Conservation (phyloP, 2,329 filamentous ascomycete species). For the Zymoseptoria pseudotritici region DNA sequence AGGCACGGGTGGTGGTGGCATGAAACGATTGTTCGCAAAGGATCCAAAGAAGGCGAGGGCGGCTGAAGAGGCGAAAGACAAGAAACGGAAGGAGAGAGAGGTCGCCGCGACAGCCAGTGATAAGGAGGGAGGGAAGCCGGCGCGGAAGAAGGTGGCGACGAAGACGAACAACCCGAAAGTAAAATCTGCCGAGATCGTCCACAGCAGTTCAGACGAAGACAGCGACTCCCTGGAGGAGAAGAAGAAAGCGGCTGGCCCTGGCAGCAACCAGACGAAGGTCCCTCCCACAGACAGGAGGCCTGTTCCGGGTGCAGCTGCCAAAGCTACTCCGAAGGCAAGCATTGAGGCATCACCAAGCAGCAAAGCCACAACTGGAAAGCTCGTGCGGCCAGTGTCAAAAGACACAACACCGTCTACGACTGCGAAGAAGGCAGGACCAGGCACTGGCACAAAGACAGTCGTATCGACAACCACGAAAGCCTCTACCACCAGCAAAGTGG, state of each 20-base stretch:
- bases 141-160: constrained; percentile 21
- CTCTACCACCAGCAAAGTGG: constrained; percentile 10
- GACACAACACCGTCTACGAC: constrained; percentile 3
- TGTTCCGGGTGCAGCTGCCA: constrained; percentile 11
- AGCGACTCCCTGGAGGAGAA: constrained; percentile 28
- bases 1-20: constrained; percentile 16
- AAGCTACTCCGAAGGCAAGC: constrained; percentile 11
- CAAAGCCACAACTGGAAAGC: constrained; percentile 17
- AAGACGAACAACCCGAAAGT: constrained; percentile 36
- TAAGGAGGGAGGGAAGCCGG: constrained; percentile 20
- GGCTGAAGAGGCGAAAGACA: constrained; percentile 36
- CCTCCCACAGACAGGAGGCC: constrained; percentile 9
- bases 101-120: constrained; percentile 25
- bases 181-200: constrained; percentile 48
- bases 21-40: constrained; percentile 39
- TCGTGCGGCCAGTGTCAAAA: constrained; percentile 16
- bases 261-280: constrained; percentile 17
- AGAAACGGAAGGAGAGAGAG: constrained; percentile 39
- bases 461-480: constrained; percentile 17
- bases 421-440: constrained; percentile 1
- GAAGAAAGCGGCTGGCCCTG: constrained; percentile 17
- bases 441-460: constrained; percentile 8
- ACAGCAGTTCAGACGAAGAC: constrained; percentile 42
- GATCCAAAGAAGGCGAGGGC: constrained; percentile 36
- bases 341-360: constrained; percentile 14